Evolutionary conservation across 768 basidiomycete genomes (phyloP).

Genomic region (Suillus clintonianus): DNA sequence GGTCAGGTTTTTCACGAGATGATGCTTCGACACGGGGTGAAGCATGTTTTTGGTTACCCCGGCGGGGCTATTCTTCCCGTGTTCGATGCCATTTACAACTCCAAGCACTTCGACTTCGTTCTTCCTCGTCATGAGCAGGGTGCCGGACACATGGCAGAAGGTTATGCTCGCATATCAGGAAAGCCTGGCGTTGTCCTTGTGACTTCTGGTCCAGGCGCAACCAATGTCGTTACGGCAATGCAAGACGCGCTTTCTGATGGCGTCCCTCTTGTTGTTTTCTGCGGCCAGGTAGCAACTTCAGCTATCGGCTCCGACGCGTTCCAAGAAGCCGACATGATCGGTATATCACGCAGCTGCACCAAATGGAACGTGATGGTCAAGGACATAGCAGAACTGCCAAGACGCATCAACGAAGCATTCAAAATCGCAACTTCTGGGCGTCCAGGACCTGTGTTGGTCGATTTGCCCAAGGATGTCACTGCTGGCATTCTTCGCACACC

Average conservation of each 20-base stretch:
- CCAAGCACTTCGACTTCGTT: constrained; percentile 91
- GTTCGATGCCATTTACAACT: constrained; percentile 99
- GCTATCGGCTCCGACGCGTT: constrained; percentile 99
- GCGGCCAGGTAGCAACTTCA: constrained; percentile 98
- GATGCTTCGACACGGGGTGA: constrained; percentile 97
- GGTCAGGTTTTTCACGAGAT: constrained; percentile 99
- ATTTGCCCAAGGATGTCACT: constrained; percentile 98
- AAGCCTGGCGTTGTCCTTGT: constrained; percentile 98
- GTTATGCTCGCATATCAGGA: constrained; percentile 96
- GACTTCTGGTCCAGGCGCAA: constrained; percentile 97
- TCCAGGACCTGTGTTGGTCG: constrained; percentile 96
- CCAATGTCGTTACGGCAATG: constrained; percentile 97
- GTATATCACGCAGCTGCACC: constrained; percentile 95
- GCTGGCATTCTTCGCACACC: constrained; percentile 87
- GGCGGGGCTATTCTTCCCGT: constrained; percentile 98
- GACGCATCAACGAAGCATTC: constrained; percentile 98
- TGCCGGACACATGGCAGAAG: constrained; percentile 98
- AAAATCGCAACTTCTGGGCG: constrained; percentile 97
- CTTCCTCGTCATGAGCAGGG: constrained; percentile 98
- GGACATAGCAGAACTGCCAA: constrained; percentile 90
- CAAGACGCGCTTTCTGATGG: constrained; percentile 97
- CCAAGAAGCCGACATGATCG: constrained; percentile 97
- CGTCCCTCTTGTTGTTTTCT: constrained; percentile 92
- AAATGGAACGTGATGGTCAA: constrained; percentile 99
- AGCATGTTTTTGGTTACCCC: constrained; percentile 97